A percentile compares a stretch with the other conserved stretches of the same genome.
Evolutionary conservation across 495 filamentous ascomycete species (phyloP).

Genomic region (Penicillium mononematosum): DNA sequence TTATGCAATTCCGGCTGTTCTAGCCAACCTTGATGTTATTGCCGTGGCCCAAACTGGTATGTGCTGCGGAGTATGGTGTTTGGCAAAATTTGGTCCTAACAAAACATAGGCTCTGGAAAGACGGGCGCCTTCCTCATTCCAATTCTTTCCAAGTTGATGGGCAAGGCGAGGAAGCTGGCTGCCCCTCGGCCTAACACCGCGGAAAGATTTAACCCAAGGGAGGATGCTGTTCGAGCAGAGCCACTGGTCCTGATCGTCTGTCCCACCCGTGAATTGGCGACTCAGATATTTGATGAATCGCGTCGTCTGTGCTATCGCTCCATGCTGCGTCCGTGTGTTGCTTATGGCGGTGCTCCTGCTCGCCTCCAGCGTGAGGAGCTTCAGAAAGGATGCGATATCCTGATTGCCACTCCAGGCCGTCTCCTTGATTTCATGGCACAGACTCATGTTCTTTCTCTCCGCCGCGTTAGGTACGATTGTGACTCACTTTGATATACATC

Average conservation of each 20-base stretch:
- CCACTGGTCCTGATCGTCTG: slow-evolving; percentile 83
- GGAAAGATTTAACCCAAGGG: slow-evolving; percentile 40
- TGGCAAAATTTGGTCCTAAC: slow-evolving; percentile 3
- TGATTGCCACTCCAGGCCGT: slow-evolving; percentile 86
- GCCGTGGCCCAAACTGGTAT: slow-evolving; percentile 90
- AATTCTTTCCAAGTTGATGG: slow-evolving; percentile 86
- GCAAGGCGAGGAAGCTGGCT: slow-evolving; percentile 81
- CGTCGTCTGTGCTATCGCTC: slow-evolving; percentile 89
- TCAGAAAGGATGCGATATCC: slow-evolving; percentile 79
- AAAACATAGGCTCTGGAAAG: slow-evolving; percentile 79
- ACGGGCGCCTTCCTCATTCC: slow-evolving; percentile 91
- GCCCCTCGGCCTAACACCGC: slow-evolving; percentile 67
- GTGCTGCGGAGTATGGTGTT: slow-evolving; percentile 21
- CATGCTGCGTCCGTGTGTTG: slow-evolving; percentile 89
- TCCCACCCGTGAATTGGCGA: slow-evolving; percentile 84
- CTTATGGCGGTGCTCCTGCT: slow-evolving; percentile 79
- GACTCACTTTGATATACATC: slow-evolving; percentile 4
- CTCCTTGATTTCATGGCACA: slow-evolving; percentile 78
- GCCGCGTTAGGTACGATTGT: slow-evolving; percentile 64
- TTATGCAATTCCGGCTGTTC: slow-evolving; percentile 76
- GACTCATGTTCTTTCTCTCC: slow-evolving; percentile 63
- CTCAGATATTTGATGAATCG: slow-evolving; percentile 92
- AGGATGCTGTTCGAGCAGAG: slow-evolving; percentile 63
- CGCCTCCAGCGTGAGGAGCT: slow-evolving; percentile 67
- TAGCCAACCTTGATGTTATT: slow-evolving; percentile 72